phyloP scores from a whole-genome alignment of 106 monocot genomes.

The Narthecium ossifragum region DNA sequence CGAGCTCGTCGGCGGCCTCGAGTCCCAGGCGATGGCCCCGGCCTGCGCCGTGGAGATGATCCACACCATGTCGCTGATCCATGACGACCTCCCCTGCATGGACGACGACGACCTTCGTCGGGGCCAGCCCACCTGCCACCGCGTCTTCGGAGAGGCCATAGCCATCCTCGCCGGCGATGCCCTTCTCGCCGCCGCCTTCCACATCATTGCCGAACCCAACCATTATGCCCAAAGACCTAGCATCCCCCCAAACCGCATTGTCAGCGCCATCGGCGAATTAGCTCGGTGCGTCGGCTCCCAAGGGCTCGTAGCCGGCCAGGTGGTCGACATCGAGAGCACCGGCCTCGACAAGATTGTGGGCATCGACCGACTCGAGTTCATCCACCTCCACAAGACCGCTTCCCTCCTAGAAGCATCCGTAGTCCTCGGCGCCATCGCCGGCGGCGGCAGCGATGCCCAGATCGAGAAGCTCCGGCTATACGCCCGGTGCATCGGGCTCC shows the following conservation, averaged over 20 bases:
- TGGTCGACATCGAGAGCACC: conserved; percentile 48
- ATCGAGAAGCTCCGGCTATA: conserved; percentile 54
- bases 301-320: conserved; percentile 57
- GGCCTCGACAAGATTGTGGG: conserved; percentile 18
- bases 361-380: conserved; percentile 52
- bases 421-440: conserved; percentile 72
- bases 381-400: conserved; percentile 89
- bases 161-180: conserved; percentile 74
- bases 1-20: conserved; percentile 40
- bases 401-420: conserved; percentile 76
- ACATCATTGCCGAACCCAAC: conserved; percentile 19
- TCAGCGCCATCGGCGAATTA: conserved; percentile 37
- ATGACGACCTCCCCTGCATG: conserved; percentile 79
- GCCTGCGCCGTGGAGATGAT: conserved; percentile 61
- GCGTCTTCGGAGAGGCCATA: conserved; percentile 44
- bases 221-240: not conserved
- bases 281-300: conserved; percentile 34
- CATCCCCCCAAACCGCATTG: conserved; percentile 12
- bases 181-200: conserved; percentile 52
- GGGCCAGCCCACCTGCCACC: conserved; percentile 50
- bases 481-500: conserved; percentile 59
- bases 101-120: conserved; percentile 70
- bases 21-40: conserved; percentile 26
- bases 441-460: conserved; percentile 57
- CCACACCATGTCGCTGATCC: conserved; percentile 75